Percentiles rank a stretch among this genome's conserved stretches.
These are phyloP conservation scores for Botrytis tulipae DNA, from an alignment of 2,329 filamentous ascomycete species.

Conservation along the genomic window DNA sequence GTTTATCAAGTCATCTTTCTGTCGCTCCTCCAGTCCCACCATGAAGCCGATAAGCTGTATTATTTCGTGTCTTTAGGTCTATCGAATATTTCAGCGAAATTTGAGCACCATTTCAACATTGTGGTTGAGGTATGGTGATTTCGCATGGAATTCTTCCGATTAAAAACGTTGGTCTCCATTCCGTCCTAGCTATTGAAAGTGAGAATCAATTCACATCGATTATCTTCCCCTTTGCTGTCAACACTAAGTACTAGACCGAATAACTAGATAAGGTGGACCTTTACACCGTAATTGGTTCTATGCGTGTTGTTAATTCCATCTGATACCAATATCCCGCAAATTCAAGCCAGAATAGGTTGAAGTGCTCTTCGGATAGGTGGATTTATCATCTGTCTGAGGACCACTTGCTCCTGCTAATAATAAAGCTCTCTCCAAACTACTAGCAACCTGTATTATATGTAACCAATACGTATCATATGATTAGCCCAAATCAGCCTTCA, in stretches of 20 bases:
- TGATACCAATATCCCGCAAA: fast-evolving
- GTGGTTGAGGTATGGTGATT: neutral
- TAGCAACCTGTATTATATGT: no score
- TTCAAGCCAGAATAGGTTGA: neutral
- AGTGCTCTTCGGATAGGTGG: neutral
- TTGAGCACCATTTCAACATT: neutral
- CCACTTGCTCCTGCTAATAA: neutral
- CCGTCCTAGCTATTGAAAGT: fast-evolving
- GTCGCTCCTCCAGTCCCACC: fast-evolving
- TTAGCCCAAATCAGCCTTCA: no score
- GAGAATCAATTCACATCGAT: fast-evolving
- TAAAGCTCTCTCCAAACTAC: neutral
- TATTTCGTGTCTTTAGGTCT: neutral
- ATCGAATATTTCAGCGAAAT: neutral
- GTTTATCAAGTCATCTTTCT: neutral
- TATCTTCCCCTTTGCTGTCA: neutral
- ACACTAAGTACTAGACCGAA: fast-evolving
- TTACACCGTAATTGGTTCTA: no score
- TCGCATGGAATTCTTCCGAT: fast-evolving
- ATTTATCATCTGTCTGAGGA: neutral
- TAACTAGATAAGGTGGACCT: neutral
- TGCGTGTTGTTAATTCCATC: no score
- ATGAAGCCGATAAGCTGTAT: neutral
- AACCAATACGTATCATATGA: no score
- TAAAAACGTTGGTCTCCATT: neutral